Evolutionary conservation across 352 stramenopile species (phyloP).

Genomic region (Globisporangium radiosum): DNA sequence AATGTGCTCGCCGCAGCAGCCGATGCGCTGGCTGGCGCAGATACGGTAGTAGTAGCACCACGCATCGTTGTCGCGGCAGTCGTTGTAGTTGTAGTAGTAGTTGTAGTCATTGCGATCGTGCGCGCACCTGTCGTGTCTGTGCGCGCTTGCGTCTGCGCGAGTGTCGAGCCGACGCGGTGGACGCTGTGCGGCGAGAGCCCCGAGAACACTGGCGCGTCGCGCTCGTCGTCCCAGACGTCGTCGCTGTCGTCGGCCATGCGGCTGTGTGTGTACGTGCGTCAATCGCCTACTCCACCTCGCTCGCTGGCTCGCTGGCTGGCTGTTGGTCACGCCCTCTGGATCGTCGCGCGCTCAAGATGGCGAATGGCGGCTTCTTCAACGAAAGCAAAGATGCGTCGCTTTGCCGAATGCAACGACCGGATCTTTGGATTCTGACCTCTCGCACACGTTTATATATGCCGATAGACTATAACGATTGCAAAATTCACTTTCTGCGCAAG

Average conservation of each 20-base stretch:
- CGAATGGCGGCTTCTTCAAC: background rate
- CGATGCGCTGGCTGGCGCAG: background rate
- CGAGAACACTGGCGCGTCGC: conserved; percentile 10
- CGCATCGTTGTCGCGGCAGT: background rate
- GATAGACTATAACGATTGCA: too few relatives aligned
- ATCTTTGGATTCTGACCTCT: too few relatives aligned
- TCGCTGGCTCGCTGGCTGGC: background rate
- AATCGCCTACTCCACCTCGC: background rate
- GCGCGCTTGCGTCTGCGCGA: conserved; percentile 4
- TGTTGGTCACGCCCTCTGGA: background rate
- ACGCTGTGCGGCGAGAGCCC: conserved; percentile 14
- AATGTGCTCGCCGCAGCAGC: background rate
- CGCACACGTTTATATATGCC: too few relatives aligned
- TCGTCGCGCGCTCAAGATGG: background rate
- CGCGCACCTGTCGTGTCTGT: conserved; percentile 1
- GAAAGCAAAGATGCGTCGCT: too few relatives aligned
- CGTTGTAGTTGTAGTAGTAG: background rate
- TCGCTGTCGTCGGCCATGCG: conserved; percentile 4
- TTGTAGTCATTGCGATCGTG: conserved; percentile 4
- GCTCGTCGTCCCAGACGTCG: conserved; percentile 7
- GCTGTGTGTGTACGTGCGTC: too few relatives aligned
- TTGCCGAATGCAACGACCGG: too few relatives aligned
- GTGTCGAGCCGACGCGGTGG: conserved; percentile 8
- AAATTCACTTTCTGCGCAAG: too few relatives aligned
- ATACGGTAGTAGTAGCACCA: too few relatives aligned